phyloP scores from a whole-genome alignment of 2,329 filamentous ascomycete genomes.

The Furcasterigmium furcatum region DNA sequence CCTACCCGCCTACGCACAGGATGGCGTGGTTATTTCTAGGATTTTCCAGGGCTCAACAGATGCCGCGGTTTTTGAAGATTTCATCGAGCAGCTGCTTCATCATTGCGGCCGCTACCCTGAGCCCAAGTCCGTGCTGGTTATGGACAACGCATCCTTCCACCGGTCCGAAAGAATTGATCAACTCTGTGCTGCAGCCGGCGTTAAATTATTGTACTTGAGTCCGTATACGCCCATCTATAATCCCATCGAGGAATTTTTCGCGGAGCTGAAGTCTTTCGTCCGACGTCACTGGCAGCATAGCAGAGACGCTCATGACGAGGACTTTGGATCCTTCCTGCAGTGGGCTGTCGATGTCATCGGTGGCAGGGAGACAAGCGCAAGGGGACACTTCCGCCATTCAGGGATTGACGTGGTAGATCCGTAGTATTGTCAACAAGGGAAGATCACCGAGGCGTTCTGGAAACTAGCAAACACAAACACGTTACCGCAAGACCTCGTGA shows the following conservation, averaged over 20 bases:
- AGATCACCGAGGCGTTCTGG: neutral
- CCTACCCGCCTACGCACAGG: conserved; percentile 23
- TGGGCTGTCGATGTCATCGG: conserved; percentile 16
- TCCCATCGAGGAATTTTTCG: conserved; percentile 19
- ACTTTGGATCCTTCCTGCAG: conserved; percentile 15
- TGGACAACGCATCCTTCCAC: conserved; percentile 30
- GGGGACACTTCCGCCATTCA: conserved; percentile 10
- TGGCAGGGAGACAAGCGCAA: neutral
- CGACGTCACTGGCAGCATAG: conserved; percentile 11
- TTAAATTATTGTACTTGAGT: conserved; percentile 9
- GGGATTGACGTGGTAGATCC: no score
- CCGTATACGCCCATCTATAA: conserved; percentile 19
- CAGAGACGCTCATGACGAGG: conserved; percentile 9
- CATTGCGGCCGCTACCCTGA: conserved; percentile 25
- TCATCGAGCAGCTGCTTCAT: conserved; percentile 25
- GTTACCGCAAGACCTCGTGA: neutral
- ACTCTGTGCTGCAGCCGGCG: conserved; percentile 18
- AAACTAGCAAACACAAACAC: neutral
- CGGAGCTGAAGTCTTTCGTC: conserved; percentile 12
- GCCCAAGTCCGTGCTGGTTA: conserved; percentile 28
- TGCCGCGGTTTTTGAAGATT: conserved; percentile 21
- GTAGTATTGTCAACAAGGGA: no score
- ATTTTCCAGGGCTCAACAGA: conserved; percentile 13
- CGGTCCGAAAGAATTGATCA: conserved; percentile 18
- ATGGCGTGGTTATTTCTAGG: conserved; percentile 17